Evolutionary conservation across 2,329 filamentous ascomycete species (phyloP).

Genomic region (Alternaria ethzedia): DNA sequence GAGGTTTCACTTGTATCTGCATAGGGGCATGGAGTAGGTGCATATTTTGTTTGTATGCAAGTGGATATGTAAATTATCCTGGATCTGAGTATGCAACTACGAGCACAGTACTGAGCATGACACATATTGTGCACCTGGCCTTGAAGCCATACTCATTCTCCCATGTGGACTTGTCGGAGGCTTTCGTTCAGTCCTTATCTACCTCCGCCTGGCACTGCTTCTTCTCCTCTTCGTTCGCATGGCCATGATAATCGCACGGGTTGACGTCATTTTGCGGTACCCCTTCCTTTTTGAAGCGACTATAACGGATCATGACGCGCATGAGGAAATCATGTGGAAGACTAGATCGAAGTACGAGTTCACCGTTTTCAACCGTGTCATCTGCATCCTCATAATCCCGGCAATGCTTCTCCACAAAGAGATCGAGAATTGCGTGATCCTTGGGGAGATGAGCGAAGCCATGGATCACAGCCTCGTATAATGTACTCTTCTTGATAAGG

Average conservation of each 20-base stretch:
- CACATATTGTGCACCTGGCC: background rate
- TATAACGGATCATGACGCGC: constrained; percentile 2
- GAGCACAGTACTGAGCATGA: constrained; percentile 22
- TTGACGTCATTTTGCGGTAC: too few species aligned
- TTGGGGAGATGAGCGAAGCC: constrained; percentile 12
- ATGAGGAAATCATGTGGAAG: constrained; percentile 8
- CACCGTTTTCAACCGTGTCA: background rate
- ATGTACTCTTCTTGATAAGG: background rate
- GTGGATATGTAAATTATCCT: constrained; percentile 18
- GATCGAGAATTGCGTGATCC: constrained; percentile 3
- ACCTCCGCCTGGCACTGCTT: background rate
- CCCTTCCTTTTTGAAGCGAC: background rate
- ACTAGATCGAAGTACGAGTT: background rate
- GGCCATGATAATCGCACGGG: constrained; percentile 12
- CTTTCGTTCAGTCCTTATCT: background rate
- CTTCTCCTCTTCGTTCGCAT: background rate
- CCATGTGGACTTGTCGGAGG: background rate
- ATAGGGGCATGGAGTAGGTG: constrained; percentile 34
- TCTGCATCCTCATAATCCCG: fast-evolving
- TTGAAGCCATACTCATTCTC: background rate
- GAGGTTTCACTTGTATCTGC: constrained; percentile 14
- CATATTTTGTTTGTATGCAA: constrained; percentile 5
- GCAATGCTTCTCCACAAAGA: constrained; percentile 17
- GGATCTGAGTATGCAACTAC: constrained; percentile 6
- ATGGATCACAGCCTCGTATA: background rate